Evolutionary conservation across 768 basidiomycete genomes (phyloP).

Genomic region (Mycena latifolia): DNA sequence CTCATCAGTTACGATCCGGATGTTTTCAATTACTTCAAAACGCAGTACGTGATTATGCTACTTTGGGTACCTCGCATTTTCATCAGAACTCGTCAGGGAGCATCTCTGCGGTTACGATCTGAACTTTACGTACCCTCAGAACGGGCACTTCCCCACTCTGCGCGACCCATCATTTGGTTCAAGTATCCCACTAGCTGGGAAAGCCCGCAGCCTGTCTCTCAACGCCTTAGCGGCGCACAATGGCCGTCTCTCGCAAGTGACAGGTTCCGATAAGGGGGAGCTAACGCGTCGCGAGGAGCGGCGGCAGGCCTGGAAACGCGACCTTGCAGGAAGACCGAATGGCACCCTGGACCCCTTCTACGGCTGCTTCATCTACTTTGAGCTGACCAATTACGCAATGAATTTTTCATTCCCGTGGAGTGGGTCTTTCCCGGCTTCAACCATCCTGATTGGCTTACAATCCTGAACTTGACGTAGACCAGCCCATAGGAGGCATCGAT

Average conservation of each 20-base stretch:
- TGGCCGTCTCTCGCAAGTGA: conserved; percentile 32
- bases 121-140: conserved; percentile 77
- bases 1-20: conserved; percentile 77
- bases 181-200: conserved; percentile 26
- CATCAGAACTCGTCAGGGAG: conserved; percentile 49
- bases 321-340: conserved; percentile 60
- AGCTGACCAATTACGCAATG: conserved; percentile 76
- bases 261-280: conserved; percentile 35
- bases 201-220: conserved; percentile 31
- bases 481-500: conserved; percentile 34
- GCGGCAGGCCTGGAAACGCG: conserved; percentile 57
- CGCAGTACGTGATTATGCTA: conserved; percentile 62
- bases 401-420: conserved; percentile 80
- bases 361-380: conserved; percentile 71
- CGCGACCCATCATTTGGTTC: conserved; percentile 36
- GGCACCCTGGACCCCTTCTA: conserved; percentile 71
- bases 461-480: background rate
- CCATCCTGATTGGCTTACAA: background rate
- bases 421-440: conserved; percentile 15
- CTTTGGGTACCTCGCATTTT: background rate
- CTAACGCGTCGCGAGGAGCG: conserved; percentile 35
- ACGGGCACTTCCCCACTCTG: conserved; percentile 62
- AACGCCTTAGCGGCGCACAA: conserved; percentile 31
- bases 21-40: conserved; percentile 75
- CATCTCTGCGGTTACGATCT: conserved; percentile 75